A percentile compares a stretch with the other conserved stretches of the same genome.
These are phyloP conservation scores for Auriscalpium orientale DNA, from an alignment of 768 basidiomycete species.

Conservation along the genomic window DNA sequence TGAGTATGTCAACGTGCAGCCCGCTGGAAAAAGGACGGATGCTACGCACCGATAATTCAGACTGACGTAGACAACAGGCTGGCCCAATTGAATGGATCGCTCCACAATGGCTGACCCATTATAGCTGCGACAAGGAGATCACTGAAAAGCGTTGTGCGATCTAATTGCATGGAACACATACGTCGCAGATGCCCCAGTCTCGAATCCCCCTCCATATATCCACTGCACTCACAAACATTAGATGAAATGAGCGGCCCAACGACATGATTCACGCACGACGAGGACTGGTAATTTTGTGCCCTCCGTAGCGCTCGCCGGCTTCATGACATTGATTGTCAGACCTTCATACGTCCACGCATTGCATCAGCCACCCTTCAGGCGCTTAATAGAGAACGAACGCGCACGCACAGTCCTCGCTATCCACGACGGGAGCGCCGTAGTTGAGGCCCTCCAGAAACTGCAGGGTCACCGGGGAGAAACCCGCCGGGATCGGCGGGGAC, in stretches of 20 bases:
- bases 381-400: no score
- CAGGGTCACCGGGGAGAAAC: neutral
- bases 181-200: neutral
- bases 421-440: neutral
- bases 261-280: neutral
- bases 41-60: slow-evolving; percentile 14
- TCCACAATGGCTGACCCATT: slow-evolving; percentile 11
- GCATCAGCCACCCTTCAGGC: neutral
- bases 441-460: neutral
- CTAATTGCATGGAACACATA: neutral
- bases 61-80: slow-evolving; percentile 15
- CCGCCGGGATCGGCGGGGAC: neutral
- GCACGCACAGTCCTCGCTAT: slow-evolving; percentile 16
- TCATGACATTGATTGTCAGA: slow-evolving; percentile 15
- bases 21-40: neutral
- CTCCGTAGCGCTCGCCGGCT: neutral
- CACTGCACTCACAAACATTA: neutral
- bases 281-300: neutral
- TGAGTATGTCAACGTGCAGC: neutral
- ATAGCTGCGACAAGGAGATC: neutral
- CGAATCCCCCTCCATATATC: neutral
- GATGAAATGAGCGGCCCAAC: no score
- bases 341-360: slow-evolving; percentile 4
- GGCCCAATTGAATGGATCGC: slow-evolving; percentile 12
- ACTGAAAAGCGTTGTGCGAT: neutral